phyloP scores from a whole-genome alignment of 768 basidiomycete genomes.

The Xerocomellus dryophilus region DNA sequence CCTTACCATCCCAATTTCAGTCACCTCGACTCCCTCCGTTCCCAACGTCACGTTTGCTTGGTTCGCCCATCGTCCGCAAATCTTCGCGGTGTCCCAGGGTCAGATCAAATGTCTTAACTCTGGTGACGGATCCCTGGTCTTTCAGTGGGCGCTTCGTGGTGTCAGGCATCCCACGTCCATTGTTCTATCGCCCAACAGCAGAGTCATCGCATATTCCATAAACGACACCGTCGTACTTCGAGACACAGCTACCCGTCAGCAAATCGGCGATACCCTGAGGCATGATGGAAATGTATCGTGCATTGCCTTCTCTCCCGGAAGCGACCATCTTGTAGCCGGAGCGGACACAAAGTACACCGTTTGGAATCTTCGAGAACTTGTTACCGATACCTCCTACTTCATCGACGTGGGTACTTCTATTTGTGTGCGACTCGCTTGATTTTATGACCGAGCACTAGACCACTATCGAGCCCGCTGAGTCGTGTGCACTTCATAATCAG shows the following conservation, averaged over 20 bases:
- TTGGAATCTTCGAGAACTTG: conserved; percentile 13
- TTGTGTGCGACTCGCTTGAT: background rate
- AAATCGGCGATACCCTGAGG: conserved; percentile 8
- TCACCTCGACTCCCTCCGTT: conserved; percentile 1
- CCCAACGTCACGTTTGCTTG: conserved; percentile 10
- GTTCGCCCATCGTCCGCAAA: conserved; percentile 7
- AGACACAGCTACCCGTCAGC: conserved; percentile 7
- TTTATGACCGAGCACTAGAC: conserved; percentile 1
- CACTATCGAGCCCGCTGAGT: background rate
- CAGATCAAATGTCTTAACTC: conserved; percentile 17
- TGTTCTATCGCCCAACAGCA: conserved; percentile 10
- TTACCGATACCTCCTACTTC: background rate
- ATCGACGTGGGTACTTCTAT: background rate
- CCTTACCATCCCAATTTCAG: conserved; percentile 13
- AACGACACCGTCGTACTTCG: conserved; percentile 10
- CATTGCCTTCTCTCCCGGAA: conserved; percentile 10
- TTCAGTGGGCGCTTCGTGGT: conserved; percentile 15
- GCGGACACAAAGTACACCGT: conserved; percentile 10
- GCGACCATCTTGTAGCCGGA: conserved; percentile 3
- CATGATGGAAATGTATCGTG: conserved; percentile 11
- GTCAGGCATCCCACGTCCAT: conserved; percentile 9
- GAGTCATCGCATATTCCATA: conserved; percentile 15
- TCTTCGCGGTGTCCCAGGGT: conserved; percentile 18
- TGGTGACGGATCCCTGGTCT: conserved; percentile 10
- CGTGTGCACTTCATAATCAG: conserved; percentile 5